Base-by-base conservation (phyloP, 2,329 filamentous ascomycete genomes). In the Leptographium wingfieldii region DNA sequence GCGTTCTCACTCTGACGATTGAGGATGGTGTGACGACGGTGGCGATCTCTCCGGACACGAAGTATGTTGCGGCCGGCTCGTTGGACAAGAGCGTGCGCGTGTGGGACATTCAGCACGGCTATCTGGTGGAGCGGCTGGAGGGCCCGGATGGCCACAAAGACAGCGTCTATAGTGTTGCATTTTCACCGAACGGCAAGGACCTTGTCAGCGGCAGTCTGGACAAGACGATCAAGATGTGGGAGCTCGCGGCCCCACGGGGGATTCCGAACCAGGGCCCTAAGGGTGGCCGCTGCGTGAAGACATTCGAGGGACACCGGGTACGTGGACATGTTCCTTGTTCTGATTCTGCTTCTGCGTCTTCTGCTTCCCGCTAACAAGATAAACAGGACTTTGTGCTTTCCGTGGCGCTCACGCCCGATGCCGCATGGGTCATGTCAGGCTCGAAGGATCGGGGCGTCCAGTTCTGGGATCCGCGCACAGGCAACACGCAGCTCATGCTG, bases 181-280 rank as follows among this genome's bases (percentile, higher is more conserved):
- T 99, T 73, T 92, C 92, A 16, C 94, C 94, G 33, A 92, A 88
- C 67, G 92, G 92, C 63, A 88, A 91, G 68, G 90, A 95, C 66
- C 85, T 99, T 49, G 92, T 97, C 69, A 95, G 88, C 68, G 94
- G 94, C 64, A 95, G 88, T 80, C 77, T 97, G 67, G 94, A 99
- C 72, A 95, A 95, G 80, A 97, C 92, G 0, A 97, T 97, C 79
- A 96, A 96, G 79, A 95, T 97, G 87, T 99, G 94, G 92, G 92
- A 96, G 77, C 81, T 99, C 57, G 86, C 82, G 59, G 82, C 87
- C 27, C 83, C 86, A 53, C 82, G 88, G 66, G 82, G 85, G 67
- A 80, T 85, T 61, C 80, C 83, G 55, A 83, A 81, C 69, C 80
- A 82, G 53, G 83, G 80, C 38, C 81, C 86, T 10, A 95, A 94